phyloP scores from a whole-genome alignment of 1,139 yeast genomes.

The Yamadazyma membranifaciens region DNA sequence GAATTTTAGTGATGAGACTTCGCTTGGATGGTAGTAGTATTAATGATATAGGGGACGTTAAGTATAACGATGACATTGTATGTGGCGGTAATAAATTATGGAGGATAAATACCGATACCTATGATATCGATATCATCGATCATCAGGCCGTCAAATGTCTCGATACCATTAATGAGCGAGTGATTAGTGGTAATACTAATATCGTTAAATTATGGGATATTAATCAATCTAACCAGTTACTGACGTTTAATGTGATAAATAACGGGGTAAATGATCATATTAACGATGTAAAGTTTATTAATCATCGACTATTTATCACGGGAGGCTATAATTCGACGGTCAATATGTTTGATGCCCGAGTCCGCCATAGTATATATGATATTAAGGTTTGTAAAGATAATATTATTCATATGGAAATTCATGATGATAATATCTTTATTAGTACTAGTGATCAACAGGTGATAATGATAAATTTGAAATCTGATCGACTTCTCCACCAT shows the following conservation, averaged over 20 bases:
- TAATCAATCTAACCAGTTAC: slow-evolving; percentile 10
- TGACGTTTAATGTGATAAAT: background rate
- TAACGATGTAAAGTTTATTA: slow-evolving; percentile 11
- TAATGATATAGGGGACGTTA: slow-evolving; percentile 19
- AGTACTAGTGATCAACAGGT: slow-evolving; percentile 31
- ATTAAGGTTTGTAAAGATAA: slow-evolving; percentile 27
- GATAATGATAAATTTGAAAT: slow-evolving; percentile 27
- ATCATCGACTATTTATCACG: slow-evolving; percentile 8
- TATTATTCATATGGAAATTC: slow-evolving; percentile 23
- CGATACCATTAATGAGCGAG: slow-evolving; percentile 37
- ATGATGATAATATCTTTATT: slow-evolving; percentile 11
- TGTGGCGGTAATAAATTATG: slow-evolving; percentile 21
- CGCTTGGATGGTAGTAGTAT: slow-evolving; percentile 14
- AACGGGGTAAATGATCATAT: slow-evolving; percentile 14
- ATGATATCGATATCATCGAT: slow-evolving; percentile 1
- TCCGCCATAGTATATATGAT: slow-evolving; percentile 10
- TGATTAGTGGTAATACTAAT: slow-evolving; percentile 94
- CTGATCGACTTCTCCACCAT: slow-evolving; percentile 17
- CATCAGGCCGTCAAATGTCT: slow-evolving; percentile 7
- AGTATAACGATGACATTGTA: slow-evolving; percentile 19
- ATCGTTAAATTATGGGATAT: slow-evolving; percentile 66
- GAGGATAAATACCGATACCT: slow-evolving; percentile 2
- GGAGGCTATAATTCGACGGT: slow-evolving; percentile 24
- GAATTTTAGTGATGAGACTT: slow-evolving; percentile 3
- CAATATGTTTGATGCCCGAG: slow-evolving; percentile 15